phyloP scores from a whole-genome alignment of 2,329 filamentous ascomycete species.

The Epichloe elymi region DNA sequence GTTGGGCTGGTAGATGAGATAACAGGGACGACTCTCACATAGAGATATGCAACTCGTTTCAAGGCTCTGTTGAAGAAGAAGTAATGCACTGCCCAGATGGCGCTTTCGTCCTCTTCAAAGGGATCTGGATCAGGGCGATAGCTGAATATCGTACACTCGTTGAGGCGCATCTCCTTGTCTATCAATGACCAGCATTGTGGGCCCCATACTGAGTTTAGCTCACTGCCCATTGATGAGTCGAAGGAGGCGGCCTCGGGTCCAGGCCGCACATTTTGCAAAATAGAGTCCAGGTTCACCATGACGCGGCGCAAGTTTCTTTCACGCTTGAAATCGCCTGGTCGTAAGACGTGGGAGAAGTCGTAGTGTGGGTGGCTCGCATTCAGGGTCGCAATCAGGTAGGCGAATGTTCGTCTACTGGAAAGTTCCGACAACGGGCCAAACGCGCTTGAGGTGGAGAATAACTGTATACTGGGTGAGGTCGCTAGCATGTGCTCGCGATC shows the following conservation, averaged over 20 bases:
- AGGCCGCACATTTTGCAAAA: conserved; percentile 74
- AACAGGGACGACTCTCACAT: conserved; percentile 76
- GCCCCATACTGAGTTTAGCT: conserved; percentile 58
- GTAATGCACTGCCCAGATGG: conserved; percentile 91
- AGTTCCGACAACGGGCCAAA: conserved; percentile 85
- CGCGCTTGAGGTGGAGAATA: conserved; percentile 70
- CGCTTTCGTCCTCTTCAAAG: conserved; percentile 81
- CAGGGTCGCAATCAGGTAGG: conserved; percentile 89
- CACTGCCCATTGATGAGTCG: conserved; percentile 26
- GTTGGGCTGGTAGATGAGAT: conserved; percentile 50
- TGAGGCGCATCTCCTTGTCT: conserved; percentile 86
- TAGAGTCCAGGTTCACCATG: conserved; percentile 79
- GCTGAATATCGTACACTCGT: conserved; percentile 78
- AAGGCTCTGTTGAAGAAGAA: conserved; percentile 93
- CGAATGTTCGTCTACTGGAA: conserved; percentile 81
- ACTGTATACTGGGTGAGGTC: conserved; percentile 44
- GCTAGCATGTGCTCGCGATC: conserved; percentile 57
- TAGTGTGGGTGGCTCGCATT: conserved; percentile 89
- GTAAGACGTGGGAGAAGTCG: conserved; percentile 86
- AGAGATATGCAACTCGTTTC: conserved; percentile 89
- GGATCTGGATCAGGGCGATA: conserved; percentile 84
- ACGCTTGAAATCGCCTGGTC: conserved; percentile 78
- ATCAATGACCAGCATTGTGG: conserved; percentile 85
- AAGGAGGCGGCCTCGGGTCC: conserved; percentile 34
- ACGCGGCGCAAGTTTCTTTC: conserved; percentile 69